These are phyloP conservation scores for Roridomyces roridus DNA, from an alignment of 768 basidiomycete species.

Conservation along the genomic window DNA sequence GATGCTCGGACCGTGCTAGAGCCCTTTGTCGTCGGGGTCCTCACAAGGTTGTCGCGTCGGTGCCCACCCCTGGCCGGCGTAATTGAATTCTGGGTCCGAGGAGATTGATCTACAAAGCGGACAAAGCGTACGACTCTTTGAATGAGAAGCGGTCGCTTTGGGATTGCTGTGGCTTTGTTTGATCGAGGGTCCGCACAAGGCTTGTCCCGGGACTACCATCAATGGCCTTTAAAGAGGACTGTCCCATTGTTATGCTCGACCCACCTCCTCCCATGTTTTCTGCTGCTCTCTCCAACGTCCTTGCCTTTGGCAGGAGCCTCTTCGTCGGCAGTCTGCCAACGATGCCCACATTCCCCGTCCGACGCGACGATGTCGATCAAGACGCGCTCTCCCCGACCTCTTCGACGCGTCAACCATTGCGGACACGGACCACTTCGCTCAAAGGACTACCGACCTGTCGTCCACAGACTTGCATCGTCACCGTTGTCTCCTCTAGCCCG, in stretches of 20 bases:
- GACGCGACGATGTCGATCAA: not conserved
- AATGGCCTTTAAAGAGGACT: no score
- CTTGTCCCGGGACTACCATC: no score
- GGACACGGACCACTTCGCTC: conserved; percentile 5
- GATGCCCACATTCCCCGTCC: not conserved
- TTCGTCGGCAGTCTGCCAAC: not conserved
- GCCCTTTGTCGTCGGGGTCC: conserved; percentile 4
- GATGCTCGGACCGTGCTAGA: conserved; percentile 10
- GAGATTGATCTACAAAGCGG: no score
- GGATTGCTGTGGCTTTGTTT: no score
- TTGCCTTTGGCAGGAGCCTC: not conserved
- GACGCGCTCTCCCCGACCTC: not conserved
- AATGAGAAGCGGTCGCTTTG: no score
- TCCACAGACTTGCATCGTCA: not conserved
- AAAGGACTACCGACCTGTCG: conserved; percentile 12
- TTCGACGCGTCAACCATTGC: conserved; percentile 15
- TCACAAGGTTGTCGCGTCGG: conserved; percentile 36
- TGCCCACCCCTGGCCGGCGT: conserved; percentile 16
- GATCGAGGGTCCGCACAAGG: no score
- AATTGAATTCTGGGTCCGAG: no score
- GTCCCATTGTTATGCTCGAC: no score
- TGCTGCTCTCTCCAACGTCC: no score
- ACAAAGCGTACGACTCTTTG: no score
- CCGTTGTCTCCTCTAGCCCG: conserved; percentile 2
- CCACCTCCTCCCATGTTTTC: no score